Evolutionary conservation across 2,329 filamentous ascomycete genomes (phyloP).

Genomic region (Pyricularia pennisetigena): DNA sequence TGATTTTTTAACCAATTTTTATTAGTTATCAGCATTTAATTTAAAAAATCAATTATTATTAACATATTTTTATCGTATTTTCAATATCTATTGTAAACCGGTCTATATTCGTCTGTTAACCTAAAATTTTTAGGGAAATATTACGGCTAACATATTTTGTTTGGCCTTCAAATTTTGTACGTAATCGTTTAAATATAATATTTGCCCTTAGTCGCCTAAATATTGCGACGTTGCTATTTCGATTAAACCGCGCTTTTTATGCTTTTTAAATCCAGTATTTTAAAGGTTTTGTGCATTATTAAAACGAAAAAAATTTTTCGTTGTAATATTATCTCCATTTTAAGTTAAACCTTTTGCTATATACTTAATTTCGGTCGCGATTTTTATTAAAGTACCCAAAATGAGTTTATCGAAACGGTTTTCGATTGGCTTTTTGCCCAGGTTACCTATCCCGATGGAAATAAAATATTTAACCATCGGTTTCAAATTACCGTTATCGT

Average conservation of each 20-base stretch:
- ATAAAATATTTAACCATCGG: slow-evolving; percentile 24
- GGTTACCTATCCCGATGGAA: slow-evolving; percentile 28
- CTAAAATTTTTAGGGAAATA: no score
- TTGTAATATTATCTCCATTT: slow-evolving; percentile 21
- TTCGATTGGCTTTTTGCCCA: slow-evolving; percentile 17
- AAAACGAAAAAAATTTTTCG: slow-evolving; percentile 30
- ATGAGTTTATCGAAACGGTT: slow-evolving; percentile 16
- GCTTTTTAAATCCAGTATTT: slow-evolving; percentile 28
- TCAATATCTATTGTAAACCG: no score
- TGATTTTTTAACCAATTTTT: no score
- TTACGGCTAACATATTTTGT: no score
- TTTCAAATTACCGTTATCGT: slow-evolving; percentile 13
- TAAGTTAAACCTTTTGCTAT: slow-evolving; percentile 25
- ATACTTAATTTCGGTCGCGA: slow-evolving; percentile 27
- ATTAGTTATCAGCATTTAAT: no score
- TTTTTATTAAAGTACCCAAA: slow-evolving; percentile 15
- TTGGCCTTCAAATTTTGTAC: no score
- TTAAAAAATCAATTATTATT: no score
- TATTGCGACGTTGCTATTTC: no score
- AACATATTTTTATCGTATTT: no score
- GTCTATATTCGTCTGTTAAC: no score
- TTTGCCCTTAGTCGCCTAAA: no score
- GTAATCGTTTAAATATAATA: no score
- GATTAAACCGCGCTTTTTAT: slow-evolving; percentile 15
- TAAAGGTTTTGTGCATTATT: slow-evolving; percentile 30